Percentiles rank a stretch among this genome's conserved stretches.
phyloP scores from a whole-genome alignment of 202 grass and related monocot species.

The Panicum virgatum region DNA sequence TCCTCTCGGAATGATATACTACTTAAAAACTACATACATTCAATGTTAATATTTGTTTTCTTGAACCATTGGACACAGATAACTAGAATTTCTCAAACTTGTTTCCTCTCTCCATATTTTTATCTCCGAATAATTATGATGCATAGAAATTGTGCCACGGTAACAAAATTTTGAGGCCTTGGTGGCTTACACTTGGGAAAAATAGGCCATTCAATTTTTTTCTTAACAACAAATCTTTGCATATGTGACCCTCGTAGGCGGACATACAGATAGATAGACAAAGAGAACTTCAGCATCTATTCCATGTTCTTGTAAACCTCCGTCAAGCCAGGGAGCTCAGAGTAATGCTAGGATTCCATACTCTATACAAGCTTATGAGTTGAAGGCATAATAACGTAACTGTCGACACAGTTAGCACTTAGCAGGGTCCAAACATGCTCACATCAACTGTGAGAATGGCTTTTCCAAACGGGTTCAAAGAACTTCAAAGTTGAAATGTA shows the following conservation, averaged over 20 bases:
- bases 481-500: background rate
- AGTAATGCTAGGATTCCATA: background rate
- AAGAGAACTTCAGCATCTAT: background rate
- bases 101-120: background rate
- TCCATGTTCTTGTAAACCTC: background rate
- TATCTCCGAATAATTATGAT: background rate
- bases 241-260: background rate
- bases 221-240: background rate
- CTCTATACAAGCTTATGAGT: background rate
- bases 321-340: background rate
- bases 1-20: background rate
- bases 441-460: background rate
- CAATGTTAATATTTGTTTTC: background rate
- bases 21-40: slow-evolving; percentile 21
- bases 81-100: background rate
- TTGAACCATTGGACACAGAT: slow-evolving; percentile 5
- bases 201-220: background rate
- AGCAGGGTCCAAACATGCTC: background rate
- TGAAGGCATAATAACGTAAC: slow-evolving; percentile 2
- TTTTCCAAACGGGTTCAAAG: background rate
- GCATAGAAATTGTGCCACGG: background rate
- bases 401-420: background rate
- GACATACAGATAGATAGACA: background rate
- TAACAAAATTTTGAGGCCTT: background rate
- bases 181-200: background rate